phyloP scores from a whole-genome alignment of 2,329 filamentous ascomycete genomes.

The Metarhizium sp. region DNA sequence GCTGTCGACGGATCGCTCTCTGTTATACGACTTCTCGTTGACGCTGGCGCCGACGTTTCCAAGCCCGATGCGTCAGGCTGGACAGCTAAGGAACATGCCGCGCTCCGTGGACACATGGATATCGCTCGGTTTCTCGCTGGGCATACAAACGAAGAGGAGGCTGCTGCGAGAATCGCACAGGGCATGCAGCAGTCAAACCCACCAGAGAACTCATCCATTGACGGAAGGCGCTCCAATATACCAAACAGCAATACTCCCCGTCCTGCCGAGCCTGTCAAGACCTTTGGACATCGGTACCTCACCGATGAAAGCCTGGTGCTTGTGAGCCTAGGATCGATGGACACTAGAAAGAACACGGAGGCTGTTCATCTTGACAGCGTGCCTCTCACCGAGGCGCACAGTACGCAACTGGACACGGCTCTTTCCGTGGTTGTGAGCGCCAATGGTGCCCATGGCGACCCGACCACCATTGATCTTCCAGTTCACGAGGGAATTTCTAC shows the following conservation, averaged over 20 bases:
- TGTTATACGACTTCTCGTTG: conserved; percentile 68
- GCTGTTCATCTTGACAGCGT: conserved; percentile 84
- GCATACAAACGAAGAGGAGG: conserved; percentile 28
- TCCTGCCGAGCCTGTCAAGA: conserved; percentile 72
- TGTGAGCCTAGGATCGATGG: conserved; percentile 91
- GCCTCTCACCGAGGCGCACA: conserved; percentile 77
- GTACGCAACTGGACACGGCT: conserved; percentile 88
- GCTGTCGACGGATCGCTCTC: conserved; percentile 77
- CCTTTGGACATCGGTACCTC: conserved; percentile 92
- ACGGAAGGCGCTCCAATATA: conserved; percentile 46
- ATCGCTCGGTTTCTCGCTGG: conserved; percentile 63
- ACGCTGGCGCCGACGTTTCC: conserved; percentile 67
- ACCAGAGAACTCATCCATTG: conserved; percentile 51
- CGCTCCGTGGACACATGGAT: conserved; percentile 75
- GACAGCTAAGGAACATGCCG: conserved; percentile 89
- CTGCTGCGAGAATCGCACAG: conserved; percentile 13
- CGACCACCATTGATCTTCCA: conserved; percentile 82
- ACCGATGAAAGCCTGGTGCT: conserved; percentile 82
- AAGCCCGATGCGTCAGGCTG: conserved; percentile 80
- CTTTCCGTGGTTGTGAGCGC: conserved; percentile 87
- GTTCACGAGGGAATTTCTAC: conserved; percentile 91
- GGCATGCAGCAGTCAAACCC: conserved; percentile 13
- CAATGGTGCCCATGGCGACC: conserved; percentile 73
- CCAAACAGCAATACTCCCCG: conserved; percentile 33
- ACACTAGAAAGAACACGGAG: conserved; percentile 71